Evolutionary conservation across 441 rosid genomes (phyloP), one percentile per base, ranked within the genome.

Genomic region (Jatropha multifida): DNA sequence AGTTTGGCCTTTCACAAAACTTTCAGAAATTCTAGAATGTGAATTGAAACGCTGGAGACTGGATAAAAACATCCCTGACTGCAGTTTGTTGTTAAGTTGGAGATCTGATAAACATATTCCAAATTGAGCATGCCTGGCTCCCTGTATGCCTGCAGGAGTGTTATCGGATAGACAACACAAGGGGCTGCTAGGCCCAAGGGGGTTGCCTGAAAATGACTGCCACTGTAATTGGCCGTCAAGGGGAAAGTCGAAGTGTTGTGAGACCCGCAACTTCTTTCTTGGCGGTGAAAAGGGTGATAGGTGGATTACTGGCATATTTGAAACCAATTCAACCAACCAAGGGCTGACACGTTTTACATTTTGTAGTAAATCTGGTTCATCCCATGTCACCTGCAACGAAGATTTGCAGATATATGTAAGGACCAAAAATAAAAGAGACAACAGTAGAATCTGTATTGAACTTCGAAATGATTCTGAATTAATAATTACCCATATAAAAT

Each of bases 111-210:
- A 84, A 81, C 93, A 81, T 81, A 83, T 65, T 84, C 94, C 97
- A 80, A 85, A 88, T 74, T 89, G 97, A 82, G 94, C 86, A 83
- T 96, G 99, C 99, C 99, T 96, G 99, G 98, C 97, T 96, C 98
- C 99, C 99, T 96, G 99, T 92, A 96, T 91, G 92, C 99, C 94
- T 88, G 92, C 94, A 91, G 98, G 96, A 87, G 86, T 85, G 80
- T 85, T 92, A 74, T 90, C 89, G 8, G 90, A 83, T 61, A 86
- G 81, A 87, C 82, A 89, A 78, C 89, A 84, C 84, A 89, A 76
- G 73, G 87, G 87, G 85, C 90, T 88, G 85, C 89, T 85, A 66
- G 87, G 82, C 75, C 90, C 78, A 13, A 82, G 88, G 51, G 84
- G 89, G 82, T 90, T 92, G 86, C 93, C 81, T 48, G 93, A 80